Conservation (phyloP, 257 asterid species). For the Handroanthus guayacan region DNA sequence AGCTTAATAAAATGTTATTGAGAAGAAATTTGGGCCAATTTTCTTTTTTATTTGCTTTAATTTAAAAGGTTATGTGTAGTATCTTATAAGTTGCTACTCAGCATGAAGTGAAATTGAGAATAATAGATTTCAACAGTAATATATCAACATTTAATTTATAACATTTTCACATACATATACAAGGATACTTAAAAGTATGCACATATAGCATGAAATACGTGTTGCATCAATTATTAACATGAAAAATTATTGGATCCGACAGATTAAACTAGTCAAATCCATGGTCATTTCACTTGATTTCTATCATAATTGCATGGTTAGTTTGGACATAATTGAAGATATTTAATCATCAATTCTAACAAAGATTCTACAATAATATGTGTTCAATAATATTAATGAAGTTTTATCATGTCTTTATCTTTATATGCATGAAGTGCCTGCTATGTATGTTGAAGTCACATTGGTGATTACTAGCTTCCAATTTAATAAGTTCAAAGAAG, state of each 20-base stretch:
- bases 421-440: conserved; percentile 28
- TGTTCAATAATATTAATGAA: neutral
- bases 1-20: too few species aligned
- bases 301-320: conserved; percentile 15
- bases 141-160: too few species aligned
- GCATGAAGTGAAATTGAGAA: neutral
- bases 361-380: conserved; percentile 33
- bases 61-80: too few species aligned
- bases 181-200: too few species aligned
- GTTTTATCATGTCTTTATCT: conserved; percentile 27
- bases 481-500: conserved; percentile 18
- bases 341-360: conserved; percentile 14
- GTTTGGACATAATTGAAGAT: conserved; percentile 35
- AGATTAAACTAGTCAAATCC: conserved; percentile 29
- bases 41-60: too few species aligned
- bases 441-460: conserved; percentile 13
- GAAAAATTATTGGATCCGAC: conserved; percentile 14
- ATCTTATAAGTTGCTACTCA: too few species aligned
- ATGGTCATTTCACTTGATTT: conserved; percentile 25
- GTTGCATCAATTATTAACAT: neutral
- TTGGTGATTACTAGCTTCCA: conserved; percentile 28
- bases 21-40: neutral
- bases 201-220: too few species aligned
- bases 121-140: too few species aligned
- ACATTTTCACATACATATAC: too few species aligned